These are phyloP conservation scores for Nemania diffusa DNA, from an alignment of 2,329 filamentous ascomycete species.

Conservation along the genomic window DNA sequence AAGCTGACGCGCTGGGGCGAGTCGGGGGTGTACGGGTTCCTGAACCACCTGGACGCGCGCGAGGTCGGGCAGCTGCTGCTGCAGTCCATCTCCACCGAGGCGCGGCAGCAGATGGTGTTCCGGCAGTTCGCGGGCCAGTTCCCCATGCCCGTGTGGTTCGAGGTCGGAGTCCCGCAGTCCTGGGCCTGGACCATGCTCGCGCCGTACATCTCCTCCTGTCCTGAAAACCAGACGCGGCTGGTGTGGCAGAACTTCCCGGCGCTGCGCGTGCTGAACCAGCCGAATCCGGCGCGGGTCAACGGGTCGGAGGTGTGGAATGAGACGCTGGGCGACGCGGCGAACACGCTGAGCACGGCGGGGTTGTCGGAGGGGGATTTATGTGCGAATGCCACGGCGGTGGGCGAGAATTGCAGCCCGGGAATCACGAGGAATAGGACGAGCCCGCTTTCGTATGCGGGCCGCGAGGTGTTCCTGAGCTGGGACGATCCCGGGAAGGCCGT, in stretches of 20 bases:
- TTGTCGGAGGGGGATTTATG: slow-evolving; percentile 62
- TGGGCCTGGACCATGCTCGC: slow-evolving; percentile 87
- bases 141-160: slow-evolving; percentile 86
- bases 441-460: slow-evolving; percentile 79
- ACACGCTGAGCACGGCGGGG: slow-evolving; percentile 62
- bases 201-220: slow-evolving; percentile 83
- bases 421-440: slow-evolving; percentile 75
- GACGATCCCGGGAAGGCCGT: slow-evolving; percentile 74
- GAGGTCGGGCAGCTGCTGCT: slow-evolving; percentile 76
- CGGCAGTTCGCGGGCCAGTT: slow-evolving; percentile 83
- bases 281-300: slow-evolving; percentile 76
- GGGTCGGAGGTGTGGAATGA: slow-evolving; percentile 71
- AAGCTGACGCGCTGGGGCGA: slow-evolving; percentile 81
- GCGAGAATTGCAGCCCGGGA: slow-evolving; percentile 69
- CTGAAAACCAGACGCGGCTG: slow-evolving; percentile 75
- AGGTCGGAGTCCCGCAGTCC: slow-evolving; percentile 80
- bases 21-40: slow-evolving; percentile 38
- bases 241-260: slow-evolving; percentile 87
- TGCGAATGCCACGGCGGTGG: slow-evolving; percentile 63
- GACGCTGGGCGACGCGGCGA: slow-evolving; percentile 68
- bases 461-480: slow-evolving; percentile 77
- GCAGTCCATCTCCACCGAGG: slow-evolving; percentile 81
- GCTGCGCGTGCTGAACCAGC: slow-evolving; percentile 77
- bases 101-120: slow-evolving; percentile 86
- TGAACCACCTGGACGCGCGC: slow-evolving; percentile 39